Evolutionary conservation across 768 basidiomycete species (phyloP).

Genomic region (Lactarius sanguifluus): DNA sequence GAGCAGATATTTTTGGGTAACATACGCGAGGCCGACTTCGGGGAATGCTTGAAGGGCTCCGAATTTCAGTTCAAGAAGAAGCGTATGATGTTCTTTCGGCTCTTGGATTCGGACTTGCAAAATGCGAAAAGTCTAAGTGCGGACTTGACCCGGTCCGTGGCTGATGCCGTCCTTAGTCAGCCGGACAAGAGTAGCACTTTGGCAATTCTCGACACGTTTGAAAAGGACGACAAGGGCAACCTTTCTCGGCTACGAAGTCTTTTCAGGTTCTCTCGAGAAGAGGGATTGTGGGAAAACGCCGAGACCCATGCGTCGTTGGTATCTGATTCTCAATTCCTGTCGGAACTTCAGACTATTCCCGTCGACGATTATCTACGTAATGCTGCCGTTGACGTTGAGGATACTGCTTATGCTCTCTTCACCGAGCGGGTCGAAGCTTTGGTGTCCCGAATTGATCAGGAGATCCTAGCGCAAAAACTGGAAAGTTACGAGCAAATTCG

Average conservation of each 20-base stretch:
- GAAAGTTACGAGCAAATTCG: slow-evolving; percentile 10
- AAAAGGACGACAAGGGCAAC: background rate
- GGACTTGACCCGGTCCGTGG: background rate
- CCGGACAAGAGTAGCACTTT: background rate
- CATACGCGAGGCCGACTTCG: background rate
- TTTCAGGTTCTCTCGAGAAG: background rate
- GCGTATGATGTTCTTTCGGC: background rate
- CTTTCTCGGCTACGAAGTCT: background rate
- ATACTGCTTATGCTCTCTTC: slow-evolving; percentile 1
- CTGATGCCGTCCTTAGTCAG: background rate
- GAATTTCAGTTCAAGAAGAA: slow-evolving; percentile 6
- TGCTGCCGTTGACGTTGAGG: background rate
- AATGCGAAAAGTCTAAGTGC: background rate
- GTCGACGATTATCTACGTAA: background rate
- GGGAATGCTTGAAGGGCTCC: background rate
- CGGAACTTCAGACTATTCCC: background rate
- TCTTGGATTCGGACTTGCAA: background rate
- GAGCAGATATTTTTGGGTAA: background rate
- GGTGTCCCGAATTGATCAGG: background rate
- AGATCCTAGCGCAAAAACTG: slow-evolving; percentile 11
- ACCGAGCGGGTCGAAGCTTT: background rate
- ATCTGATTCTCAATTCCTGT: slow-evolving; percentile 15
- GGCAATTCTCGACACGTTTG: background rate
- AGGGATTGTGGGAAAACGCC: slow-evolving; percentile 3
- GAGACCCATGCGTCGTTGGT: background rate